phyloP scores from a whole-genome alignment of 2,329 filamentous ascomycete genomes.

The Aureobasidium musti region DNA sequence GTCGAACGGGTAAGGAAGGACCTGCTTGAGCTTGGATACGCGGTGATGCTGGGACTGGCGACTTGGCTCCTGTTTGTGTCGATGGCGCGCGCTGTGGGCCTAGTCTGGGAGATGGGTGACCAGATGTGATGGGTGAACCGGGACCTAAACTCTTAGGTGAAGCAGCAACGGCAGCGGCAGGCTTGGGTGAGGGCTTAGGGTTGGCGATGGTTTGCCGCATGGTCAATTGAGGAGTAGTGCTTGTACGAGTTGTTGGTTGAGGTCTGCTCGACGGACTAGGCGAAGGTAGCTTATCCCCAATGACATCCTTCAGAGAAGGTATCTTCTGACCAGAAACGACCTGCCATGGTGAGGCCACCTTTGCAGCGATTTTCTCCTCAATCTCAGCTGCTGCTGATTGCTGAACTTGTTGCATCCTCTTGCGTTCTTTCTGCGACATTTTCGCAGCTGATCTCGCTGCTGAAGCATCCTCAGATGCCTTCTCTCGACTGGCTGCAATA shows the following conservation, averaged over 20 bases:
- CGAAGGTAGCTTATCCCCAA: slow-evolving; percentile 42
- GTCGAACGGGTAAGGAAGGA: neutral
- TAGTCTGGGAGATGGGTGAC: slow-evolving; percentile 15
- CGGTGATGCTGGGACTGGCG: slow-evolving; percentile 32
- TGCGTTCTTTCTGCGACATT: slow-evolving; percentile 89
- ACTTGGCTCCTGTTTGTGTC: neutral
- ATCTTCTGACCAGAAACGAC: slow-evolving; percentile 55
- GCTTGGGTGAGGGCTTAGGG: slow-evolving; percentile 37
- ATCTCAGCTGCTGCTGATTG: slow-evolving; percentile 43
- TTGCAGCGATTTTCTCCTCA: slow-evolving; percentile 26
- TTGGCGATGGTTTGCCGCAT: slow-evolving; percentile 63
- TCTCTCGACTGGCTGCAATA: slow-evolving; percentile 38
- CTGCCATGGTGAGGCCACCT: slow-evolving; percentile 65
- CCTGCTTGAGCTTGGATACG: slow-evolving; percentile 8
- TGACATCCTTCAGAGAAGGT: slow-evolving; percentile 54
- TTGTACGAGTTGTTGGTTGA: slow-evolving; percentile 33
- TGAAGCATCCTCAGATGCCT: slow-evolving; percentile 16
- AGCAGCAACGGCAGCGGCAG: slow-evolving; percentile 14
- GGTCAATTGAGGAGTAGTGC: slow-evolving; percentile 56
- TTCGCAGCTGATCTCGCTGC: slow-evolving; percentile 53
- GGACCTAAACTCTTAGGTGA: slow-evolving; percentile 26
- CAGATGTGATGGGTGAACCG: neutral
- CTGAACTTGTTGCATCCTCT: slow-evolving; percentile 72
- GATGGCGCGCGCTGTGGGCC: slow-evolving; percentile 9
- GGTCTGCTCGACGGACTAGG: slow-evolving; percentile 35